These are phyloP conservation scores for Colletotrichum camelliae DNA, from an alignment of 2,329 filamentous ascomycete species.

Conservation along the genomic window DNA sequence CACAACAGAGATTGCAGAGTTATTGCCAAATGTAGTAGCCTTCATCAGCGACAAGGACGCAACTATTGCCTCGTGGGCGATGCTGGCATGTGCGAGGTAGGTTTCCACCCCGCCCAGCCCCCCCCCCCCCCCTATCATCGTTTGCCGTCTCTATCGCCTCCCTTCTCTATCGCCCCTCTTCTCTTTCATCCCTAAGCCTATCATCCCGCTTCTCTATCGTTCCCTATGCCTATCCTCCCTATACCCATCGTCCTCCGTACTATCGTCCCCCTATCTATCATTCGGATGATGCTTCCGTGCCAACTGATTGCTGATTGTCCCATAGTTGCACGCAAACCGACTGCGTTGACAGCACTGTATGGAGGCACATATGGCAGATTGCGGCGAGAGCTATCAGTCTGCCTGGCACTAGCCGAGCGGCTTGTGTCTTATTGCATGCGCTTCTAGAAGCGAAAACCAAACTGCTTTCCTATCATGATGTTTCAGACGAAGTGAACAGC, in stretches of 20 bases:
- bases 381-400: conserved; percentile 74
- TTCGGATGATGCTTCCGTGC: not conserved
- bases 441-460: conserved; percentile 67
- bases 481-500: conserved; percentile 73
- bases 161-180: not conserved
- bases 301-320: conserved; percentile 24
- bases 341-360: conserved; percentile 41
- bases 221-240: not conserved
- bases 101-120: conserved; percentile 22
- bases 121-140: not conserved
- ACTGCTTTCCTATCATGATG: conserved; percentile 70
- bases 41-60: conserved; percentile 74
- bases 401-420: conserved; percentile 74
- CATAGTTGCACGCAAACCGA: conserved; percentile 35
- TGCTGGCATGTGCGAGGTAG: conserved; percentile 82
- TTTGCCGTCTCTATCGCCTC: not conserved
- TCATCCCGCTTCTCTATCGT: not conserved
- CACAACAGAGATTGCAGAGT: conserved; percentile 55
- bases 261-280: not conserved
- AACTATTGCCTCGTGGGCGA: conserved; percentile 76
- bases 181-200: not conserved
- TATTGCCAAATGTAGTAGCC: conserved; percentile 63
- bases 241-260: not conserved
- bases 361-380: conserved; percentile 79
- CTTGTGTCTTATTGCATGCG: conserved; percentile 74